Base-by-base conservation (phyloP, 768 basidiomycete species). In the Termitomyces sp. region DNA sequence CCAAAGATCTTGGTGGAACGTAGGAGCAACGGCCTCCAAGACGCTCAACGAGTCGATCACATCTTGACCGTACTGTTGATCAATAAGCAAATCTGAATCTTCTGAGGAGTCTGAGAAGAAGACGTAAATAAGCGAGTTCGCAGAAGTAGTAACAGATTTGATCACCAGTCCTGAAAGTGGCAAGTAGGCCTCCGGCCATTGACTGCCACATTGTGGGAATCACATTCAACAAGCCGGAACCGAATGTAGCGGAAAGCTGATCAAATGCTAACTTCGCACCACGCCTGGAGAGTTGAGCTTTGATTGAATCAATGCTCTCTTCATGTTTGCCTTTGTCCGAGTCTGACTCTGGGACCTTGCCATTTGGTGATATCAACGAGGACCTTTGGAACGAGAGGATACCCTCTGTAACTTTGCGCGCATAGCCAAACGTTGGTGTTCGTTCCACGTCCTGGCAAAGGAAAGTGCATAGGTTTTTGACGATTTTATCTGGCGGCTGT, bases 161-260 rank as follows among this genome's bases (percentile, higher is more conserved):
- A 66, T 83, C 45, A 94, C 94, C 85, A 36, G 78, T 69, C 42
- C 77, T 74, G 62, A 88, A 94, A 24, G 86, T 81, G 54, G 81
- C 83, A 46, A 88, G 64, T 37, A 97, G 69, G 24, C 90, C 87
- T 24, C 87, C 87, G 15, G 85, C 86, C 85, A 97, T 92, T 5
- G 90, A 93, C 50, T 89, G 86, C 95, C 96, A 98, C 81, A 98
- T 90, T 62, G 85, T 92, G 2, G 97, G 96, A n/a, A 98, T 84
- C 34, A 83, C 78, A 0, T 86, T 81, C 36, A 98, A 74, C 31
- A 98, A 75, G 15, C 72, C 73, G 2, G 83, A 68, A 0, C 90
- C 94, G 62, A 98, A 97, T 60, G 81, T 82, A 3, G 73, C 68
- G 2, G 94, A 92, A 31, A 99, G 73, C 59, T 90, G 78, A 50